Percentiles rank a stretch among this genome's conserved stretches.
phyloP scores from a whole-genome alignment of 805 yeast species.

The Metschnikowia koreensis region DNA sequence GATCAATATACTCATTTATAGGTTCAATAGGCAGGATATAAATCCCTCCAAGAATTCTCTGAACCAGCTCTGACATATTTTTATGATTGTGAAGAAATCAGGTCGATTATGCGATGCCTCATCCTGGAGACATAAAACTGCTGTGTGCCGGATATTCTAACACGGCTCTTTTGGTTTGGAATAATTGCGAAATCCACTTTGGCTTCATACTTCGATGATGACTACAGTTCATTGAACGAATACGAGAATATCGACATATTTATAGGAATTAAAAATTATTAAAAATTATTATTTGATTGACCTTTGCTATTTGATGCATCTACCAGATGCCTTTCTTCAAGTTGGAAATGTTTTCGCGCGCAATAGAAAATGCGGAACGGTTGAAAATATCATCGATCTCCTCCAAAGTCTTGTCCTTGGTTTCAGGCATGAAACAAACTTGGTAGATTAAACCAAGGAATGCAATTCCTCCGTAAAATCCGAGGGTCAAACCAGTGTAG shows the following conservation, averaged over 20 bases:
- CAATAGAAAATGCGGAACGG: conserved; percentile 42
- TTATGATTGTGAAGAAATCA: neutral
- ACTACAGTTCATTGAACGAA: no score
- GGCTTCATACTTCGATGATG: no score
- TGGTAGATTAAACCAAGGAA: conserved; percentile 55
- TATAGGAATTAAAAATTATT: no score
- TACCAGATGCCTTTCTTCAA: conserved; percentile 24
- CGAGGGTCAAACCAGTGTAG: conserved; percentile 59
- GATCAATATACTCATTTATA: conserved; percentile 43
- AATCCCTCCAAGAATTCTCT: conserved; percentile 75
- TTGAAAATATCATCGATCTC: conserved; percentile 65
- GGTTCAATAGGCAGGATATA: conserved; percentile 75
- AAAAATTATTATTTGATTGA: neutral
- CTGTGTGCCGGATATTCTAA: conserved; percentile 1
- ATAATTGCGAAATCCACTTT: neutral
- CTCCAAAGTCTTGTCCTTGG: conserved; percentile 68
- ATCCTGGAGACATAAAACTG: neutral
- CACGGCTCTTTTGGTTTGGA: neutral
- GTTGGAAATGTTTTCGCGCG: conserved; percentile 33
- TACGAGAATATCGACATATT: neutral
- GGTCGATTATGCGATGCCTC: neutral
- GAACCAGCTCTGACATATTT: conserved; percentile 13
- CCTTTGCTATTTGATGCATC: neutral
- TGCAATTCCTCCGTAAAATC: conserved; percentile 69
- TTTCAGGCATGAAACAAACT: conserved; percentile 62